Conservation (phyloP, 176 grass and related monocot genomes). For the Musa beccarii region DNA sequence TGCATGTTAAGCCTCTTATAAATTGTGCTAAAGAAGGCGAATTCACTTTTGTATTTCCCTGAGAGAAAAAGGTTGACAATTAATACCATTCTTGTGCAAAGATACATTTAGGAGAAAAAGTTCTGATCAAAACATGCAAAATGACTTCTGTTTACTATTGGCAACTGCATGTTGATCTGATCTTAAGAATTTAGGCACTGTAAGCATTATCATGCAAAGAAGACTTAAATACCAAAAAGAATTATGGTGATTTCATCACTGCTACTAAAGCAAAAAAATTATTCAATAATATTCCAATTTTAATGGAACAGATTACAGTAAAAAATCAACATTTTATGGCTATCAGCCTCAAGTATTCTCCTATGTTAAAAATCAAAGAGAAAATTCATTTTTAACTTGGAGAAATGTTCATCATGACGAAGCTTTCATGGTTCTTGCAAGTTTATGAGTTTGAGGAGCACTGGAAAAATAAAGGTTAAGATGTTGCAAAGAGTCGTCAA, state of each 20-base stretch:
- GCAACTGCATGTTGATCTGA: background rate
- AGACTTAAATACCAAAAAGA: background rate
- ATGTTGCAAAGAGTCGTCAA: constrained; percentile 10
- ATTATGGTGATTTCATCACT: background rate
- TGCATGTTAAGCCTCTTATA: background rate
- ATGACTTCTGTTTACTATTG: background rate
- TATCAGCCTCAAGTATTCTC: background rate
- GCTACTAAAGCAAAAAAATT: background rate
- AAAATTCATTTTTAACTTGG: background rate
- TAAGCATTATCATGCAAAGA: background rate
- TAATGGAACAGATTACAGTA: background rate
- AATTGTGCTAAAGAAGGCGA: background rate
- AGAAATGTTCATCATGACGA: background rate
- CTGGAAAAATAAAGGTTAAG: constrained; percentile 17
- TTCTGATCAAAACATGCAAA: background rate
- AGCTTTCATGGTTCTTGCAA: background rate
- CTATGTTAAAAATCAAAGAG: background rate
- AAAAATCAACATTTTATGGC: background rate
- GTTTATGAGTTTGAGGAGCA: constrained; percentile 3
- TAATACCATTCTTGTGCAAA: background rate
- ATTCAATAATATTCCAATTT: background rate
- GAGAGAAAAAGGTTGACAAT: background rate
- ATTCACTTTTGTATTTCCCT: background rate
- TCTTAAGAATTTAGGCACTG: background rate
- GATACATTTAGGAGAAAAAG: background rate